Conservation (phyloP, 257 asterid species). For the Avicennia marina region DNA sequence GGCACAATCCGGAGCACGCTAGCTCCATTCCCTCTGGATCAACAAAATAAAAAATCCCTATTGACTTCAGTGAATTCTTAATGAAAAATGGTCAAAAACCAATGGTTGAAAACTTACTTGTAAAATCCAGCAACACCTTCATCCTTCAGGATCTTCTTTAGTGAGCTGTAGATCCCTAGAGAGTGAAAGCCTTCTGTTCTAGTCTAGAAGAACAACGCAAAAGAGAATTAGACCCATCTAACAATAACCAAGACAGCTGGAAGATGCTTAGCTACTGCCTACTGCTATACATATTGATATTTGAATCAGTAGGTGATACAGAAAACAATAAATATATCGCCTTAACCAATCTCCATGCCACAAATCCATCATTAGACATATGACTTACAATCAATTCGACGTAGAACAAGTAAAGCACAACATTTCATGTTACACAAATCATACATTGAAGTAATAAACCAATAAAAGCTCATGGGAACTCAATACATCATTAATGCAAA, state of each 20-base stretch:
- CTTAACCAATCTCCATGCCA: not conserved
- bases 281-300: not conserved
- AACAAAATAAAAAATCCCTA: not conserved
- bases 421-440: not conserved
- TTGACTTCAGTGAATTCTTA: not conserved
- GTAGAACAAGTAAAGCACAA: not conserved
- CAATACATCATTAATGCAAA: not conserved
- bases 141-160: slow-evolving; percentile 73
- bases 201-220: slow-evolving; percentile 43
- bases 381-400: too few species aligned
- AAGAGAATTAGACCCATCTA: too few species aligned
- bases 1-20: slow-evolving; percentile 94
- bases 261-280: not conserved
- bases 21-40: slow-evolving; percentile 93
- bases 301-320: not conserved
- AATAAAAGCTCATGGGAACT: too few species aligned
- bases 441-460: not conserved
- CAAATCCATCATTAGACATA: not conserved
- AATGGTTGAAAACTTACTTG: slow-evolving; percentile 45
- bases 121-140: slow-evolving; percentile 91
- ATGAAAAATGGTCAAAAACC: not conserved
- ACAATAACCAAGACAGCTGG: not conserved
- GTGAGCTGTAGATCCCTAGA: slow-evolving; percentile 75
- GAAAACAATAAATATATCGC: not conserved
- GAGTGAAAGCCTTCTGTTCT: slow-evolving; percentile 82